Base-by-base conservation (phyloP, 164 flowering plant genomes). In the Stephania japonica region DNA sequence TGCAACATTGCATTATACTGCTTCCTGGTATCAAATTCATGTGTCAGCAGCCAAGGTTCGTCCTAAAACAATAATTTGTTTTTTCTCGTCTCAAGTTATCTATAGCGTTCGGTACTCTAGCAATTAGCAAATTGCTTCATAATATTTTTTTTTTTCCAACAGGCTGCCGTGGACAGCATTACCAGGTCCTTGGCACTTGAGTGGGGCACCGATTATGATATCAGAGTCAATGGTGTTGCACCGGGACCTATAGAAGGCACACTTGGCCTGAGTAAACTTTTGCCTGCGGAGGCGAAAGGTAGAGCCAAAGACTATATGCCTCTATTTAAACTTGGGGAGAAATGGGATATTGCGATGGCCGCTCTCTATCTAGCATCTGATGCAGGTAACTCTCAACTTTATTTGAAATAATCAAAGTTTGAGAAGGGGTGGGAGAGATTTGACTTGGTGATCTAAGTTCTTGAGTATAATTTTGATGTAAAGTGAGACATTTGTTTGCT, bases 291-390 rank as follows among this genome's bases (percentile, higher is more conserved):
- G 83, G 84, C 90, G 65, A 66, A 43, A 56, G 81, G 77, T 80
- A 79, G 75, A 70, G 70, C 79, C 14, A 78, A 73, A 73, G 90
- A 86, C 0, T 56, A 42, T 13, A 78, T 79, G 85, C 95, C 94
- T 62, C 78, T 89, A 14, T 90, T 59, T 78, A 91, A 86, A 78
- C 42, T 89, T 3, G 98, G 98, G 66, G 94, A 93, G 82, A 91
- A 86, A 78, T 88, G 97, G 94, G 98, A 93, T 78, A 89, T 93
- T 75, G 98, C 98, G 1, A 91, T 93, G 93, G 88, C 97, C 74
- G 94, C 95, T 61, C 70, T 93, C 25, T 91, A 88, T 85, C 87
- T 93, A 56, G 78, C 84, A 64, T 93, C 95, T 10, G 87, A 87
- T 82, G 89, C 98, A 71, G 98, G 98, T 93, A n/a, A n/a, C n/a